phyloP scores from a whole-genome alignment of 164 flowering plant genomes.

The Stephania japonica region DNA sequence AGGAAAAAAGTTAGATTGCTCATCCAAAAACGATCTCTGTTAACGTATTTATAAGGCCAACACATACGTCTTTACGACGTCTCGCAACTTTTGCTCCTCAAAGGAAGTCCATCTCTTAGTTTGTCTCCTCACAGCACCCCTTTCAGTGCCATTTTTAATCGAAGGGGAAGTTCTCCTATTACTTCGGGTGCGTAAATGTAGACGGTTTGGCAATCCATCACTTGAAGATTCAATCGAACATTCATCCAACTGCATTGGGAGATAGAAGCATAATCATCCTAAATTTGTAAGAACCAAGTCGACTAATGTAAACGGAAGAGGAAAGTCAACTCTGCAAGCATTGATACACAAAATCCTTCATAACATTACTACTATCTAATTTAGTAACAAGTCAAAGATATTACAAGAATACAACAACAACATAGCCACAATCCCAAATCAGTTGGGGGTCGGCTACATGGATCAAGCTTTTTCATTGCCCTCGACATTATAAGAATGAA shows the following conservation, averaged over 20 bases:
- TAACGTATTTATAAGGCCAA: neutral
- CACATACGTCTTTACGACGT: constrained; percentile 49
- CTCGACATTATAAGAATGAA: too few relatives aligned
- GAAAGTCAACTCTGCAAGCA: neutral
- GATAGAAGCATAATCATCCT: neutral
- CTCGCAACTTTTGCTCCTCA: constrained; percentile 69
- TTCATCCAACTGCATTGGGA: too few relatives aligned
- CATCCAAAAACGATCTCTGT: too few relatives aligned
- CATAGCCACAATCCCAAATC: too few relatives aligned
- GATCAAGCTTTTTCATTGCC: too few relatives aligned
- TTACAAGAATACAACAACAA: too few relatives aligned
- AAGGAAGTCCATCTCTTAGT: constrained; percentile 45
- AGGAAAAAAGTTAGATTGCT: neutral
- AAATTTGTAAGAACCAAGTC: neutral
- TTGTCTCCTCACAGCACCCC: constrained; percentile 33
- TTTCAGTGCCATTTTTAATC: constrained; percentile 20
- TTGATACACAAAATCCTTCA: neutral
- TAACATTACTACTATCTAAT: neutral
- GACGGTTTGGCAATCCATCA: too few relatives aligned
- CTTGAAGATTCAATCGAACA: too few relatives aligned
- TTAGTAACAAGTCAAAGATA: too few relatives aligned
- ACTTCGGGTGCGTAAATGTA: too few relatives aligned
- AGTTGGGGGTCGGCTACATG: too few relatives aligned
- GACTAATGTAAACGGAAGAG: neutral
- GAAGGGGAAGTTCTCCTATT: constrained; percentile 63